Evolutionary conservation across 495 filamentous ascomycete species (phyloP), one percentile per base, ranked within the genome.

Genomic region (Massariosphaeria phaeospora): DNA sequence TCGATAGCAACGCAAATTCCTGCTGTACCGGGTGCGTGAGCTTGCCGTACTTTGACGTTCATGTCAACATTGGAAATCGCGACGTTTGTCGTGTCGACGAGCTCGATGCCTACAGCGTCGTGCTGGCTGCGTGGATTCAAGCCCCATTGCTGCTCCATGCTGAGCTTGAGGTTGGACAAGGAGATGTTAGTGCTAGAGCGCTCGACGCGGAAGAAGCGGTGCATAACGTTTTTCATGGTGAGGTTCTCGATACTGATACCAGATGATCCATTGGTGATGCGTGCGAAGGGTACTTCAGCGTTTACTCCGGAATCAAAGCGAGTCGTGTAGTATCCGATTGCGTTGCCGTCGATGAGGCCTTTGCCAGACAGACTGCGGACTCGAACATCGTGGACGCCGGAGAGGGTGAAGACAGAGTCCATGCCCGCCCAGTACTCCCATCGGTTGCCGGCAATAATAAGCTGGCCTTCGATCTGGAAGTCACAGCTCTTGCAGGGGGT

Each of bases 291-390:
- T 20, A 7, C 42, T 3, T 27, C 31, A 15, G 3, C 18, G 11
- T 23, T 21, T 11, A 5, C 42, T n/a, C 30, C 25, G 12, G 30
- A 26, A 31, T 11, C 23, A n/a, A n/a, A n/a, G 6, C n/a, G 9
- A 5, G 42, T 29, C 3, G 25, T 23, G 31, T 47, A 55, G 24
- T 36, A 55, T 2, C 39, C 42, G 13, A 27, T 30, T 25, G 52
- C 52, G 25, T 55, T 47, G 2, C 52, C 52, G 31, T 55, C 52
- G 11, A 55, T 48, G n/a, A 47, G 7, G 11, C 52, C 52, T n/a
- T 38, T 55, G 2, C 52, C 52, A 13, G 42, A 47, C 2, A 55
- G 31, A 40, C 52, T 55, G 1, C 52, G 41, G 21, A 55, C 41
- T 26, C 6, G 38, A 6, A 25, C 41, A 1, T 43, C 52, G 2